Conservation (phyloP, 2,329 filamentous ascomycete species). For the Ceratocystis lukuohia region DNA sequence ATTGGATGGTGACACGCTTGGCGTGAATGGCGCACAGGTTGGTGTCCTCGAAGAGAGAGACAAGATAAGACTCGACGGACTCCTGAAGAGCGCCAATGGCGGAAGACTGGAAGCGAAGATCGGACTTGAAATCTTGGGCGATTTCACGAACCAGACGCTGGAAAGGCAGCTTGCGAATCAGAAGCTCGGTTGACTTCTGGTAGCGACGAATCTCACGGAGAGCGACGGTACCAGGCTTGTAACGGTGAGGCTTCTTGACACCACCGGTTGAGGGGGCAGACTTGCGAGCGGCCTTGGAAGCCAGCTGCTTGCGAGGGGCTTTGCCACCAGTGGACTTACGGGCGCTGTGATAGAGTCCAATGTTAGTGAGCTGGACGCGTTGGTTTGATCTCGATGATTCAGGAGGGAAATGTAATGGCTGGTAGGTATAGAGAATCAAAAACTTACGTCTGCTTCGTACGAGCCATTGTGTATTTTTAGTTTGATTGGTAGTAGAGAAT, state of each 20-base stretch:
- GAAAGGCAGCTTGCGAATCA: conserved; percentile 96
- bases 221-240: conserved; percentile 90
- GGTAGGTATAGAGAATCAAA: neutral
- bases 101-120: conserved; percentile 94
- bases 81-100: conserved; percentile 96
- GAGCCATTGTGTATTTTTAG: conserved; percentile 40
- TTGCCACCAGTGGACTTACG: conserved; percentile 71
- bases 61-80: conserved; percentile 96
- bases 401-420: conserved; percentile 25
- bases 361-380: neutral
- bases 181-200: conserved; percentile 91
- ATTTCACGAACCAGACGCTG: conserved; percentile 96
- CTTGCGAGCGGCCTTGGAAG: conserved; percentile 98
- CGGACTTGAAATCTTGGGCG: conserved; percentile 87
- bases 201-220: conserved; percentile 97
- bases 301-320: conserved; percentile 87
- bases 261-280: conserved; percentile 90
- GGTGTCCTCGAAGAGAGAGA: conserved; percentile 96
- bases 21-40: conserved; percentile 98
- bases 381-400: neutral
- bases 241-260: conserved; percentile 89
- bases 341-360: conserved; percentile 27
- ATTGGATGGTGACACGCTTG: conserved; percentile 97
- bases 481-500: conserved; percentile 25
- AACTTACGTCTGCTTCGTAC: conserved; percentile 46